These are phyloP conservation scores for Crithidia sp. DNA, from an alignment of 208 protist species.

Conservation along the genomic window DNA sequence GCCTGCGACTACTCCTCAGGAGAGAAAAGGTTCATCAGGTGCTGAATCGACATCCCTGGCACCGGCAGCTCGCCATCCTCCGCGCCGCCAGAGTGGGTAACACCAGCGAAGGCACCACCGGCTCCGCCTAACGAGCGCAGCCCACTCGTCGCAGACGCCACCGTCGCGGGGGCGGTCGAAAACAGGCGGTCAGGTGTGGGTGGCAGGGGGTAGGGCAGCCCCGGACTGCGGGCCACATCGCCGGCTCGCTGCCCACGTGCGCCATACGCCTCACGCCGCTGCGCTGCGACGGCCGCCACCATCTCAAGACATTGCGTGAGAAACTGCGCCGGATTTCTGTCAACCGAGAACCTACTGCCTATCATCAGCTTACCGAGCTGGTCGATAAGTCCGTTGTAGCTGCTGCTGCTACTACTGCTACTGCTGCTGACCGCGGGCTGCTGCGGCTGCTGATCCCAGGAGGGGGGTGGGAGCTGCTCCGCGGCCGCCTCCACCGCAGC, in stretches of 20 bases:
- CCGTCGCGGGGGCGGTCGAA: conserved; percentile 15
- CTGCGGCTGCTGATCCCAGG: no score
- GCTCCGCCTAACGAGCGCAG: not conserved
- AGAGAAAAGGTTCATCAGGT: conserved; percentile 11
- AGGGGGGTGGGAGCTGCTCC: no score
- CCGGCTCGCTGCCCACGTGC: no score
- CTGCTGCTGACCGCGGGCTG: no score
- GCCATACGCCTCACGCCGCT: no score
- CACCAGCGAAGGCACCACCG: not conserved
- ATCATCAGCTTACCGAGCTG: not conserved
- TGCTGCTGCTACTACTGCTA: not conserved
- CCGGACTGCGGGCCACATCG: no score
- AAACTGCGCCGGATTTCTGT: no score
- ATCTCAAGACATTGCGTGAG: no score
- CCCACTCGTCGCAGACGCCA: not conserved
- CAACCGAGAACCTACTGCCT: not conserved
- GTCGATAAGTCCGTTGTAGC: not conserved
- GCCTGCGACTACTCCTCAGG: conserved; percentile 4
- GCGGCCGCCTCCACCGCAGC: not conserved
- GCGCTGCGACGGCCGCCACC: no score
- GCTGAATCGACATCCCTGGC: not conserved
- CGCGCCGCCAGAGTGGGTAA: not conserved
- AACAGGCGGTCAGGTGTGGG: not conserved
- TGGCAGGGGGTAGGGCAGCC: no score
- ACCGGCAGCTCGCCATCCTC: conserved; percentile 22